Percentiles rank a stretch among this genome's conserved stretches.
Conservation (phyloP, 2,329 filamentous ascomycete genomes). For the Orbilia ellipsospora region DNA sequence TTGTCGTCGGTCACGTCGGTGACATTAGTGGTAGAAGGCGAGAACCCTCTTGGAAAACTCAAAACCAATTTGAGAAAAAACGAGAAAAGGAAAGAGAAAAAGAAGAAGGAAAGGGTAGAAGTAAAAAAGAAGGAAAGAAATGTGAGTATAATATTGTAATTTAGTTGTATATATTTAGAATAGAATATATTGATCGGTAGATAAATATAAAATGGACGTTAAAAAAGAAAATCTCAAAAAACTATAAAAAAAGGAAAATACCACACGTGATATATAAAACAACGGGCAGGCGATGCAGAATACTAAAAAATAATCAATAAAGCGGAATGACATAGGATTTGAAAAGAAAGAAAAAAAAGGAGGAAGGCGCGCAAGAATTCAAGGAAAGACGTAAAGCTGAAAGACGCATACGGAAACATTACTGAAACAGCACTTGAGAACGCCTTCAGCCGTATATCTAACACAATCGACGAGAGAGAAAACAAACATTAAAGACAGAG, state of each 20-base stretch:
- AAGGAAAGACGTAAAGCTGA: slow-evolving; percentile 1
- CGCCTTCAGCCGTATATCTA: slow-evolving; percentile 52
- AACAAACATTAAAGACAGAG: slow-evolving; percentile 2
- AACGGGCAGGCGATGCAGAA: slow-evolving; percentile 11
- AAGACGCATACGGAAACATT: neutral
- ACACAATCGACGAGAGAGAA: slow-evolving; percentile 11
- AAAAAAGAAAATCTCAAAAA: neutral
- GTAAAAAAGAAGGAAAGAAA: neutral
- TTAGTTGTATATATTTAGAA: neutral
- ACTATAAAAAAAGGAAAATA: no score
- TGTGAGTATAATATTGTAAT: no score
- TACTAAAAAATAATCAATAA: neutral
- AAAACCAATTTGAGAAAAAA: neutral
- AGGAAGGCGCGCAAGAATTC: slow-evolving; percentile 3
- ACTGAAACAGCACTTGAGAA: slow-evolving; percentile 40
- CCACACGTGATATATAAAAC: neutral
- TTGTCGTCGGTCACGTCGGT: neutral
- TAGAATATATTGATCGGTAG: neutral
- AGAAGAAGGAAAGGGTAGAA: neutral
- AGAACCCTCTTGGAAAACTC: no score
- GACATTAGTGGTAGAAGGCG: no score
- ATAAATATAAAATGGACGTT: neutral
- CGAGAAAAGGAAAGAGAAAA: neutral
- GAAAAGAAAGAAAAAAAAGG: neutral
- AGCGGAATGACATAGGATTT: slow-evolving; percentile 1